phyloP scores from a whole-genome alignment of 495 filamentous ascomycete genomes.

The Pseudevernia furfuracea region DNA sequence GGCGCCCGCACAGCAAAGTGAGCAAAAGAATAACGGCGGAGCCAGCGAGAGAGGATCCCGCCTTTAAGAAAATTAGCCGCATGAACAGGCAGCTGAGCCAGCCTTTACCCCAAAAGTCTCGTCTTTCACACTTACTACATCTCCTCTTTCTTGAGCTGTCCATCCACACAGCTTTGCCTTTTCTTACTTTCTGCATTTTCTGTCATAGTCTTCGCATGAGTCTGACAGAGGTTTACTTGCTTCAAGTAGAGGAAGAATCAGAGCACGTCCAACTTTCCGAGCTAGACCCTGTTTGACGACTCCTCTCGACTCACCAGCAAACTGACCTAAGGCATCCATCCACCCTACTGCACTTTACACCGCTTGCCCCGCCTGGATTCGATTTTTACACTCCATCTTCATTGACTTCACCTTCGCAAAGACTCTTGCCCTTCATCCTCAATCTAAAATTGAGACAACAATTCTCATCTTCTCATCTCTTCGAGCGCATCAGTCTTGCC shows the following conservation, averaged over 20 bases:
- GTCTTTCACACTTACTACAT: background rate
- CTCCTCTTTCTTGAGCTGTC: background rate
- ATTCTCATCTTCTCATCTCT: background rate
- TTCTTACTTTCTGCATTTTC: background rate
- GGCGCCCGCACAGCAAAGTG: background rate
- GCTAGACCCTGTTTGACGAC: background rate
- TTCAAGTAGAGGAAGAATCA: background rate
- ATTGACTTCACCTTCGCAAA: background rate
- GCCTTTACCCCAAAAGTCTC: background rate
- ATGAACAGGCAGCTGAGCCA: background rate
- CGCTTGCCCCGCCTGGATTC: background rate
- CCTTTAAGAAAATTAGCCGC: background rate
- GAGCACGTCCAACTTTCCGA: background rate
- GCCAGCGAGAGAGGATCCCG: background rate
- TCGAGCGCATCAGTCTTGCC: background rate
- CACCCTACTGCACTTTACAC: background rate
- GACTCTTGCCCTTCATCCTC: background rate
- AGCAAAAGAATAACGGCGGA: no score
- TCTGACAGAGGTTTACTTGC: background rate
- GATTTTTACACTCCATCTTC: no score
- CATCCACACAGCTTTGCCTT: background rate
- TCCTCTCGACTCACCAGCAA: conserved; percentile 1
- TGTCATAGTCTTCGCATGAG: background rate
- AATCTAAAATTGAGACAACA: background rate
- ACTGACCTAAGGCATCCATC: background rate